Conservation (phyloP, 2,329 filamentous ascomycete species). For the Cladosporium halotolerans region DNA sequence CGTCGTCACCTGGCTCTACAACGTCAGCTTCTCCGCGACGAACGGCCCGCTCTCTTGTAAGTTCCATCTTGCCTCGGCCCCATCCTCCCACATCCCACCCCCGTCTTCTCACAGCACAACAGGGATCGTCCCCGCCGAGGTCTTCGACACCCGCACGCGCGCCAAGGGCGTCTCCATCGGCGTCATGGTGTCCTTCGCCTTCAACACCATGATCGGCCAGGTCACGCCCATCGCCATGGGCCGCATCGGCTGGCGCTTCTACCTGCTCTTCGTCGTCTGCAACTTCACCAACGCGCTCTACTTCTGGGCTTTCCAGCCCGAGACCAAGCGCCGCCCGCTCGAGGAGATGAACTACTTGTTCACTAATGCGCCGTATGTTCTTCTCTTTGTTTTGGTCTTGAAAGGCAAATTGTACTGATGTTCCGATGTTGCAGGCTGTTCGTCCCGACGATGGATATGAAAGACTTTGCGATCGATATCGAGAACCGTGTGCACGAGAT, state of each 20-base stretch:
- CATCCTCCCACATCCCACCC: too few species aligned
- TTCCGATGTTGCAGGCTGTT: slow-evolving; percentile 31
- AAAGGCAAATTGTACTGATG: slow-evolving; percentile 28
- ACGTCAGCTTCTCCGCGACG: slow-evolving; percentile 67
- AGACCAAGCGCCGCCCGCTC: slow-evolving; percentile 58
- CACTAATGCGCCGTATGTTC: slow-evolving; percentile 34
- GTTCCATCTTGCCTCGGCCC: not conserved
- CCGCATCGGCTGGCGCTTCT: slow-evolving; percentile 50
- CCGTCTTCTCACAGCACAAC: not conserved
- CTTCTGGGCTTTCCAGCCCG: slow-evolving; percentile 62
- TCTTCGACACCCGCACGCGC: slow-evolving; percentile 68
- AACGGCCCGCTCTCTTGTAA: slow-evolving; percentile 59
- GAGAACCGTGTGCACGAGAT: slow-evolving; percentile 55
- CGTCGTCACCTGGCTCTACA: slow-evolving; percentile 70
- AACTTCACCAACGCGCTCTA: slow-evolving; percentile 63
- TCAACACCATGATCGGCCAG: slow-evolving; percentile 70
- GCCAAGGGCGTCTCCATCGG: slow-evolving; percentile 69
- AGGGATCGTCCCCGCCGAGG: slow-evolving; percentile 32
- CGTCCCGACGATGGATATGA: slow-evolving; percentile 52
- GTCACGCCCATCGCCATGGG: slow-evolving; percentile 57
- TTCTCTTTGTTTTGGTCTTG: not conserved
- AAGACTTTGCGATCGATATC: slow-evolving; percentile 52
- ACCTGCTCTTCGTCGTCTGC: slow-evolving; percentile 59
- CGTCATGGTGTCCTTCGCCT: slow-evolving; percentile 64
- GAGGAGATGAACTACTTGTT: slow-evolving; percentile 65